These are phyloP conservation scores for Gonapodya sp. DNA, from an alignment of 192 early-diverging fungal species.

Conservation along the genomic window DNA sequence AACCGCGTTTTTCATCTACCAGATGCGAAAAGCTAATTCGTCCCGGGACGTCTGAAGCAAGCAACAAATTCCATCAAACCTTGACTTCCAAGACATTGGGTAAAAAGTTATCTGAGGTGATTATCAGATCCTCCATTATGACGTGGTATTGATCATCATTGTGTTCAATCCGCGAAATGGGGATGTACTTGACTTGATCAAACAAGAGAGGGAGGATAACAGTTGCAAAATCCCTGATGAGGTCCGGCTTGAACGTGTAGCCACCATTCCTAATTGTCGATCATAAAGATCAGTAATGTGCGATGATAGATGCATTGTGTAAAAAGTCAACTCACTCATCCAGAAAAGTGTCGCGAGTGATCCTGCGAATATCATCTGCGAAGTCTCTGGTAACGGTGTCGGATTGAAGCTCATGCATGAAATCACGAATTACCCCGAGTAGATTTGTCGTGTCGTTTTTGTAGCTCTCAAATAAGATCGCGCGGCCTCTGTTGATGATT, in stretches of 20 bases:
- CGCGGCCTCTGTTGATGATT: constrained; percentile 19
- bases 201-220: constrained; percentile 26
- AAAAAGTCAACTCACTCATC: constrained; percentile 15
- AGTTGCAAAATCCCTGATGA: constrained; percentile 25
- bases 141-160: constrained; percentile 23
- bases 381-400: constrained; percentile 22
- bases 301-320: not conserved
- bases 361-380: constrained; percentile 11
- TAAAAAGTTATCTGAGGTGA: constrained; percentile 29
- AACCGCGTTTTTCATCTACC: constrained; percentile 19
- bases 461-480: constrained; percentile 19
- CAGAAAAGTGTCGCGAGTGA: constrained; percentile 17
- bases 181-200: constrained; percentile 30
- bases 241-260: constrained; percentile 17
- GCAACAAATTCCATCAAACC: constrained; percentile 9
- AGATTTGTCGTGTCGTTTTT: constrained; percentile 13
- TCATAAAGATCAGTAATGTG: not conserved
- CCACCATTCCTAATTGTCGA: constrained; percentile 20
- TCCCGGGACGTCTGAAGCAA: not conserved
- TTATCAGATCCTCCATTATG: constrained; percentile 26
- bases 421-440: constrained; percentile 4
- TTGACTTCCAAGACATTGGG: constrained; percentile 27
- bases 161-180: constrained; percentile 34
- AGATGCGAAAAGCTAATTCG: not conserved
- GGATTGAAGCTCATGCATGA: constrained; percentile 3